These are phyloP conservation scores for Rhizopus microsporus DNA, from an alignment of 371 early-diverging fungal genomes.

Conservation along the genomic window DNA sequence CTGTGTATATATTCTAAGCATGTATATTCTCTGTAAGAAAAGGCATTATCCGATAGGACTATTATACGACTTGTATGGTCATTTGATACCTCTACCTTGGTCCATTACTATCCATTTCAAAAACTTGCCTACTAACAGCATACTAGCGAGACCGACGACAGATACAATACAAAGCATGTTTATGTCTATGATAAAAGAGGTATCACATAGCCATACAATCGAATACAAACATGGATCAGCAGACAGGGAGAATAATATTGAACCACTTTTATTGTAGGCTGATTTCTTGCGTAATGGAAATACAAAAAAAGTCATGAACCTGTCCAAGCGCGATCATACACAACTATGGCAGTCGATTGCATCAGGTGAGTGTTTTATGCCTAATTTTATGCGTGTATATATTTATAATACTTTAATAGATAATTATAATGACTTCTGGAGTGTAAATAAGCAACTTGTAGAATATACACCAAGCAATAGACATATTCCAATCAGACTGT, in stretches of 20 bases:
- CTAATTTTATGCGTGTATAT: not conserved
- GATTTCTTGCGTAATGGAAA: constrained; percentile 73
- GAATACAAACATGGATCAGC: not conserved
- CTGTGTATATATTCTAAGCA: not conserved
- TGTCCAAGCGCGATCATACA: constrained; percentile 72
- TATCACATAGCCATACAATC: constrained; percentile 12
- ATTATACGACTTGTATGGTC: constrained; percentile 58
- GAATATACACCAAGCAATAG: constrained; percentile 44
- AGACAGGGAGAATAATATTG: not conserved
- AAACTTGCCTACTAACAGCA: constrained; percentile 58
- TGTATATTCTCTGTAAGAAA: not conserved
- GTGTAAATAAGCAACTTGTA: constrained; percentile 61
- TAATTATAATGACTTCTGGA: constrained; percentile 63
- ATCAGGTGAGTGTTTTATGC: constrained; percentile 38
- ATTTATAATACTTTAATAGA: constrained; percentile 26
- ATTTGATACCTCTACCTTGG: constrained; percentile 58
- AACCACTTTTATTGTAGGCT: constrained; percentile 42
- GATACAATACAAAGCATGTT: constrained; percentile 68
- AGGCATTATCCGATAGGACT: constrained; percentile 84
- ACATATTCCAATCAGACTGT: constrained; percentile 59
- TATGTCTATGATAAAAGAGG: constrained; percentile 84
- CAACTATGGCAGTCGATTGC: constrained; percentile 68
- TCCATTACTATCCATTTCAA: constrained; percentile 60
- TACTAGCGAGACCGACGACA: constrained; percentile 55
- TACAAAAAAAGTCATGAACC: constrained; percentile 74